Base-by-base conservation (phyloP, 202 grass and related monocot genomes). In the Musa balbisiana region DNA sequence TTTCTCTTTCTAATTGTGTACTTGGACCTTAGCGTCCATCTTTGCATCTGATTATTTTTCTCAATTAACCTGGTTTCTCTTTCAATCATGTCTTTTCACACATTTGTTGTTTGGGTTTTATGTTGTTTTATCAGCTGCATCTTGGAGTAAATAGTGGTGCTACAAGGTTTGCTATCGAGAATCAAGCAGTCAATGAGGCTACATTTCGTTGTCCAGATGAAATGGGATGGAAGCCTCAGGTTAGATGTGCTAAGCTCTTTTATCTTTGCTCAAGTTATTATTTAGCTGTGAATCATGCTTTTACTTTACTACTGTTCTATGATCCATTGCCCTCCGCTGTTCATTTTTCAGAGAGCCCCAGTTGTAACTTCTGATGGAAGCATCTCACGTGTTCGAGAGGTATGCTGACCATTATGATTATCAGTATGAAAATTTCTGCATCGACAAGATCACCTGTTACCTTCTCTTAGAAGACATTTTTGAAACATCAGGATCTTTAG, bases 221-320 rank as follows among this genome's bases (percentile, higher is more conserved):
- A 80, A 86, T 95, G 87, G 95, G 95, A 69, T 99, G 95, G 91
- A 99, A 99, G 77, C 95, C 95, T 79, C 95, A 99, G 91, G 95
- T 93, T 72, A 74, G 1, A 26, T 50, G 59, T 24, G 13, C 21
- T 52, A 52, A 11, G 17, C 49, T 22, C 6, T 62, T 17, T 1
- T 10, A 21, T 19, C 14, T 10, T 60, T 53, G 23, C 52, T 73
- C 16, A 19, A 69, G 12, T 19, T 9, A 49, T 50, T 14, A 56
- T 55, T 9, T 56, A 10, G 9, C n/a, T 16, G 10, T 51, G 49
- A 8, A 23, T 22, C 19, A 52, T 62, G 21, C 49, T 20, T 49
- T 63, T 21, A 24, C 3, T 15, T 52, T 24, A 23, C 3, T 0
- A 55, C 6, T 75, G 8, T 50, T 43, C 9, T 20, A 9, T 52